Percentiles rank a stretch among this genome's conserved stretches.
Evolutionary conservation across 2,329 filamentous ascomycete species (phyloP).

Genomic region (Botrytis fabae): DNA sequence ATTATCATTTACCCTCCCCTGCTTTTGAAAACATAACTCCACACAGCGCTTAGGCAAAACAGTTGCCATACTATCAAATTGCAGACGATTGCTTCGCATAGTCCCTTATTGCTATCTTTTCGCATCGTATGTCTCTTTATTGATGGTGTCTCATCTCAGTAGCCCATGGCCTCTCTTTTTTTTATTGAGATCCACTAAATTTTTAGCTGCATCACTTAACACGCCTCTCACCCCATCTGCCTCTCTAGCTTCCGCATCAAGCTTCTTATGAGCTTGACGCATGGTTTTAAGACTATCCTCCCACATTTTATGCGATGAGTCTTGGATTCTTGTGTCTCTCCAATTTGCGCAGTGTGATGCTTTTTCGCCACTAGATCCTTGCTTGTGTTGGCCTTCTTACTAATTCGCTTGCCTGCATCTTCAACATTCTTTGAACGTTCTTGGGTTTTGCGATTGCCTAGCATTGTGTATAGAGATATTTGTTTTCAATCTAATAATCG

Average conservation of each 20-base stretch:
- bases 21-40: fast-evolving
- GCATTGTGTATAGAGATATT: neutral
- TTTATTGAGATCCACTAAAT: too few relatives aligned
- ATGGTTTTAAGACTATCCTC: neutral
- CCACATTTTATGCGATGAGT: neutral
- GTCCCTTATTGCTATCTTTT: neutral
- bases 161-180: too few relatives aligned
- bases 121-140: too few relatives aligned
- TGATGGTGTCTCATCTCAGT: neutral
- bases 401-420: neutral
- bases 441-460: neutral
- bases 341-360: neutral
- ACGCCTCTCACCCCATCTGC: neutral
- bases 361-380: neutral
- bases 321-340: too few relatives aligned
- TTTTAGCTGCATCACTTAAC: neutral
- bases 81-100: neutral
- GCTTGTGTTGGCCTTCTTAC: neutral
- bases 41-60: neutral
- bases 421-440: neutral
- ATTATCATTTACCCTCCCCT: fast-evolving
- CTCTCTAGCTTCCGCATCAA: neutral
- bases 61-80: fast-evolving
- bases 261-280: neutral
- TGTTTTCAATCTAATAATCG: neutral